phyloP scores from a whole-genome alignment of 768 basidiomycete genomes.

The Leccinum incarnatum region DNA sequence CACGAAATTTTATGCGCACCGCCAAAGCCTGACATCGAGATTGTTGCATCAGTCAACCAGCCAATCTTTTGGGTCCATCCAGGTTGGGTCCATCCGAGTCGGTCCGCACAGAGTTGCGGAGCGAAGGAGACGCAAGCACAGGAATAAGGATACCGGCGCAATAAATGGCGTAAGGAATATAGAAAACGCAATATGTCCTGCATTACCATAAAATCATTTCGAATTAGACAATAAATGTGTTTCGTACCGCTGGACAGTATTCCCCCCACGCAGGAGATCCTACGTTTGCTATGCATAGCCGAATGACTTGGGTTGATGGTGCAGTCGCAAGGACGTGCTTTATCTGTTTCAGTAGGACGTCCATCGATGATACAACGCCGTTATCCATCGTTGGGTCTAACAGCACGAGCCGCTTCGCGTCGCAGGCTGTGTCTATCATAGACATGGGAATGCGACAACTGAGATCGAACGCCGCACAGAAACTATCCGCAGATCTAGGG shows the following conservation, averaged over 20 bases:
- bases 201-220: slow-evolving; percentile 5
- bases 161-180: slow-evolving; percentile 56
- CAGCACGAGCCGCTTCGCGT: slow-evolving; percentile 38
- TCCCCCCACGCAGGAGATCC: slow-evolving; percentile 74
- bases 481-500: slow-evolving; percentile 53
- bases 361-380: slow-evolving; percentile 18
- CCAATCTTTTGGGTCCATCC: slow-evolving; percentile 79
- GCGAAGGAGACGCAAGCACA: slow-evolving; percentile 71
- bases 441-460: slow-evolving; percentile 55
- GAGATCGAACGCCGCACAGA: slow-evolving; percentile 73
- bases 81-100: slow-evolving; percentile 46
- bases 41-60: slow-evolving; percentile 73
- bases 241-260: slow-evolving; percentile 49
- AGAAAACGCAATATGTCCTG: slow-evolving; percentile 76
- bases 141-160: slow-evolving; percentile 55
- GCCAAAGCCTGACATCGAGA: slow-evolving; percentile 76
- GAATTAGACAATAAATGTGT: background rate
- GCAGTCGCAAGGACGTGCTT: slow-evolving; percentile 28
- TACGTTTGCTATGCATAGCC: slow-evolving; percentile 61
- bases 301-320: slow-evolving; percentile 38
- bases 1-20: slow-evolving; percentile 45
- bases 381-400: slow-evolving; percentile 21
- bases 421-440: slow-evolving; percentile 43
- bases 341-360: slow-evolving; percentile 29
- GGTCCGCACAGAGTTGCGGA: slow-evolving; percentile 56